Conservation (phyloP, 148 eudicot genomes). For the Persicaria tinctoria region DNA sequence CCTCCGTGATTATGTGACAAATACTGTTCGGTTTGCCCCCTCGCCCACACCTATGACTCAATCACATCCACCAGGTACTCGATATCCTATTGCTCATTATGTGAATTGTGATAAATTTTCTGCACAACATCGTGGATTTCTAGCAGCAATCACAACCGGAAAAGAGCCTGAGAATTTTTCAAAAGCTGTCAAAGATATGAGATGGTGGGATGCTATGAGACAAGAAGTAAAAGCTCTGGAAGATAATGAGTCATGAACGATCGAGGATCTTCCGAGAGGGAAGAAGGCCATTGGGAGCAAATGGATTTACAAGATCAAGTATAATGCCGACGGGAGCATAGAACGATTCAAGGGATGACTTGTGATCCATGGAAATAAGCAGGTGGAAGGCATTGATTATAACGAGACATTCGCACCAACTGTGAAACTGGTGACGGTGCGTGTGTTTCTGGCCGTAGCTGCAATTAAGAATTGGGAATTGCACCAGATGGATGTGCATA, state of each 20-base stretch:
- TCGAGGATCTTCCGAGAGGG: conserved; percentile 2
- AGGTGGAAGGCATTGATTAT: conserved; percentile 2
- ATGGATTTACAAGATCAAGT: conserved; percentile 5
- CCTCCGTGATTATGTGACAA: no score
- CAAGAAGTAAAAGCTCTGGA: conserved; percentile 6
- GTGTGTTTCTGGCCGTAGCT: neutral
- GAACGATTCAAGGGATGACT: conserved; percentile 2
- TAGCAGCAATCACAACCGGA: no score
- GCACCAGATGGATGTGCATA: neutral
- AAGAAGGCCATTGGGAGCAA: conserved; percentile 12
- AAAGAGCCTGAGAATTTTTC: no score
- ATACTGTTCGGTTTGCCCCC: no score
- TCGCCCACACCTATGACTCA: no score
- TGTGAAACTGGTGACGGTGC: neutral
- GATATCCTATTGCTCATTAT: no score
- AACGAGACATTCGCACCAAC: neutral
- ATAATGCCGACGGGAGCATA: neutral
- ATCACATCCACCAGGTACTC: no score
- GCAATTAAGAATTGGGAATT: neutral
- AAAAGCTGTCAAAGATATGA: neutral
- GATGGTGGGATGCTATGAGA: conserved; percentile 10
- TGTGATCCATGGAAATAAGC: neutral
- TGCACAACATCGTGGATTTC: no score
- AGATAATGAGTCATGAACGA: neutral
- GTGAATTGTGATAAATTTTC: no score